Evolutionary conservation across 2,329 filamentous ascomycete genomes (phyloP), one percentile per base, ranked within the genome.

Genomic region (Blastomyces silverae): DNA sequence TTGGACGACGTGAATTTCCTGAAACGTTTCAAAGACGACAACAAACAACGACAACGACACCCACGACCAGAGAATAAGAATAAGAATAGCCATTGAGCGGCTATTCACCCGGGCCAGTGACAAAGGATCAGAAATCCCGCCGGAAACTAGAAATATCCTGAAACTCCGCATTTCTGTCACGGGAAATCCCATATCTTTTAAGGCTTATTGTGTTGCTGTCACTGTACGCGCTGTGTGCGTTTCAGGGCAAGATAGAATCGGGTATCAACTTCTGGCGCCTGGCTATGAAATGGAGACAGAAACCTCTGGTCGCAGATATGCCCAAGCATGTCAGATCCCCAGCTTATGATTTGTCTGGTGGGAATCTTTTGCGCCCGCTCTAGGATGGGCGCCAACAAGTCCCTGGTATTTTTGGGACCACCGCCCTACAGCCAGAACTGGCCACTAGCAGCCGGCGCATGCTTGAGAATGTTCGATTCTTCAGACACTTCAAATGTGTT

Each of bases 1-100:
- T 63, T 63, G 62, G 62, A 37, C 52, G 25, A n/a, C 7, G 48
- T 53, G 37, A 53, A 53, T 62, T 56, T 25, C 28, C 39, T 48
- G 10, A 2, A 39, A 37, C 31, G 62, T 58, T 63, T 63, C 53
- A 58, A n/a, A 37, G 37, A 58, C 11, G 22, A 20, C 7, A 22
- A 61, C 46, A 37, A 17, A 25, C 22, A 28, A 37, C 42, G 25
- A 50, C 59, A 53, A 52, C 31, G 34, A 44, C 44, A 20, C 7
- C 44, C 44, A 46, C 44, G 34, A 8, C 37, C 28, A 50, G 20
- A 6, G 44, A 44, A 57, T 11, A 37, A 6, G 44, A 44, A 57
- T 11, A 37, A 37, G 25, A 50, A 57, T 22, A 57, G 55, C 55
- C 31, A 37, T 34, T 62, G 20, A 50, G 34, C 28, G 34, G 46